A percentile compares a stretch with the other conserved stretches of the same genome.
These are phyloP conservation scores for Sclerotinia trifoliorum DNA, from an alignment of 2,329 filamentous ascomycete species.

Conservation along the genomic window DNA sequence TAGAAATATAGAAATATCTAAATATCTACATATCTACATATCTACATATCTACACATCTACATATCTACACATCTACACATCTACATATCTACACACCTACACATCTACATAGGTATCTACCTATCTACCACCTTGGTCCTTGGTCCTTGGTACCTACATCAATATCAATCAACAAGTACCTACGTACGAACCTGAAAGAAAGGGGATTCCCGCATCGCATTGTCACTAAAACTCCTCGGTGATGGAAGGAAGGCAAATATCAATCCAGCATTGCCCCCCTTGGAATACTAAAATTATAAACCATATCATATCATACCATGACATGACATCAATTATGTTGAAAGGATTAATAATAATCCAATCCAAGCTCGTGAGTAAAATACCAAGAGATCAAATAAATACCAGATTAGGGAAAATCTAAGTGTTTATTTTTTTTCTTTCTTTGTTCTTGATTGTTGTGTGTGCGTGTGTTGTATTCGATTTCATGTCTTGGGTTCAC, in stretches of 20 bases:
- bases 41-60: too few relatives aligned
- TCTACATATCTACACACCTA: too few relatives aligned
- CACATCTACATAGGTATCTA: too few relatives aligned
- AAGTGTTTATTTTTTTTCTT: not conserved
- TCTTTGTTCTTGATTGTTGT: not conserved
- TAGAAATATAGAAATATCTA: not conserved
- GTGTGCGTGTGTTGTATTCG: not conserved
- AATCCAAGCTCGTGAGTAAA: not conserved
- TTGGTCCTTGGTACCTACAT: not conserved
- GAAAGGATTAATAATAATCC: not conserved
- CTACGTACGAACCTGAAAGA: not conserved
- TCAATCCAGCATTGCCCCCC: not conserved
- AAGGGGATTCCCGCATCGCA: not conserved
- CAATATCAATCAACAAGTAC: too few relatives aligned
- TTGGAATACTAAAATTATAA: too few relatives aligned
- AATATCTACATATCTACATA: too few relatives aligned
- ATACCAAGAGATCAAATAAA: not conserved
- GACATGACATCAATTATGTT: not conserved
- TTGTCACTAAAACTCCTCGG: not conserved
- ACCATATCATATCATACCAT: too few relatives aligned
- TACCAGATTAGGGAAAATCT: not conserved
- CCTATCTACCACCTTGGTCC: too few relatives aligned
- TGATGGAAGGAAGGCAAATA: not conserved
- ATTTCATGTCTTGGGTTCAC: not conserved
- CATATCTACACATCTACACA: too few relatives aligned